Percentiles rank a stretch among this genome's conserved stretches.
phyloP scores from a whole-genome alignment of 495 filamentous ascomycete genomes.

The Parathielavia appendiculata region DNA sequence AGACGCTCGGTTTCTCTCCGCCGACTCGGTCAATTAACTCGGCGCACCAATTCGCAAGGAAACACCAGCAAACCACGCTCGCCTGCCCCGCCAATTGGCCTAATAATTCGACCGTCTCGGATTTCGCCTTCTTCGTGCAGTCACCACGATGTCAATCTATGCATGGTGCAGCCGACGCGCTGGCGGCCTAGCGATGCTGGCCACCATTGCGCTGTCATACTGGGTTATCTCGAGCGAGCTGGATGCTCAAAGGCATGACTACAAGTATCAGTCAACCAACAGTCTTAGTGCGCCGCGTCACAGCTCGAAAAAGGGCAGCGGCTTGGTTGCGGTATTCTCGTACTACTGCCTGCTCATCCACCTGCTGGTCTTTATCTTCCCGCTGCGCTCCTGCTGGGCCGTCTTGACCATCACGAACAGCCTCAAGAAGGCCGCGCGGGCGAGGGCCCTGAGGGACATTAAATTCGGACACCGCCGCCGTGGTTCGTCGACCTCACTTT shows the following conservation, averaged over 20 bases:
- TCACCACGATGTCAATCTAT: constrained; percentile 42
- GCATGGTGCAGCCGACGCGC: constrained; percentile 44
- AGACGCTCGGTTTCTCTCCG: constrained; percentile 2
- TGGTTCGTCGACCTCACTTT: constrained; percentile 47
- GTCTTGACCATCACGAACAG: constrained; percentile 43
- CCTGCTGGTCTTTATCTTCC: constrained; percentile 49
- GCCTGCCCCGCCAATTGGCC: constrained; percentile 13
- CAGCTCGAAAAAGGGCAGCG: constrained; percentile 31
- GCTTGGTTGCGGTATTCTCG: constrained; percentile 41
- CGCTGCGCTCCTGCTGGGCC: constrained; percentile 50
- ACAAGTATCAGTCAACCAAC: constrained; percentile 42
- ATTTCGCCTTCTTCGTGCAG: neutral
- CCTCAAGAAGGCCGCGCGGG: constrained; percentile 36
- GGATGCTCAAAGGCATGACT: constrained; percentile 39
- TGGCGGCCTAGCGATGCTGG: constrained; percentile 47
- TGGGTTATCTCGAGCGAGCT: constrained; percentile 45
- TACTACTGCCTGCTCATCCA: constrained; percentile 53
- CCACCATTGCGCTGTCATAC: constrained; percentile 40
- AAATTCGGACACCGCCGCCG: constrained; percentile 44
- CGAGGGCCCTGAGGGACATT: constrained; percentile 38
- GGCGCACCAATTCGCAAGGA: neutral
- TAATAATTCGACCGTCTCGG: neutral
- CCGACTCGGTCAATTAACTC: neutral
- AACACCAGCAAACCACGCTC: neutral
- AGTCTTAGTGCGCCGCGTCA: constrained; percentile 39